Evolutionary conservation across 2,329 filamentous ascomycete genomes (phyloP).

Genomic region (Ceratocystiopsis sp.): DNA sequence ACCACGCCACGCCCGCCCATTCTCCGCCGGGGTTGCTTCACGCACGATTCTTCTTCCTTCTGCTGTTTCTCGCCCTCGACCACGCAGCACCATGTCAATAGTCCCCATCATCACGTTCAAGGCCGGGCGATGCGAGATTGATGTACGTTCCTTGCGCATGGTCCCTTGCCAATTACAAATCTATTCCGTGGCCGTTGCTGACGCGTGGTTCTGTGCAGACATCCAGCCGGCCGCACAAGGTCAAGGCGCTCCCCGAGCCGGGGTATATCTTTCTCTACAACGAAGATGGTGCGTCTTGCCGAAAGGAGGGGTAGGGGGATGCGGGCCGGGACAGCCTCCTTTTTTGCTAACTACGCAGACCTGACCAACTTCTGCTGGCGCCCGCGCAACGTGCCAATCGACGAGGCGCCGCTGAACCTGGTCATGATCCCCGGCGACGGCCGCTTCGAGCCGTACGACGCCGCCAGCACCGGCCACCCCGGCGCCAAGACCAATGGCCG

Average conservation of each 20-base stretch:
- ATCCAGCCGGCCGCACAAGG: constrained; percentile 37
- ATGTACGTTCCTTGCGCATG: constrained; percentile 38
- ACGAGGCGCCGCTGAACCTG: constrained; percentile 69
- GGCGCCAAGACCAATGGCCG: constrained; percentile 63
- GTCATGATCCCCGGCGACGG: constrained; percentile 88
- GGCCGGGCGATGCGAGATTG: constrained; percentile 73
- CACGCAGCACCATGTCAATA: constrained; percentile 48
- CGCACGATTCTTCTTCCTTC: background rate
- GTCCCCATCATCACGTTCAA: constrained; percentile 88
- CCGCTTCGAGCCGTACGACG: constrained; percentile 67
- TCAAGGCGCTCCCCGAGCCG: constrained; percentile 53
- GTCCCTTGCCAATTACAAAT: background rate
- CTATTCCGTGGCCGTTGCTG: background rate
- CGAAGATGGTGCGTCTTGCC: constrained; percentile 50
- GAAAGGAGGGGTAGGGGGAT: constrained; percentile 1
- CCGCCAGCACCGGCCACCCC: constrained; percentile 32
- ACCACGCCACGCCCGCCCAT: background rate
- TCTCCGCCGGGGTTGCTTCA: background rate
- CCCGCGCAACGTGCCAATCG: constrained; percentile 51
- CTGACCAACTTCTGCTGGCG: constrained; percentile 97
- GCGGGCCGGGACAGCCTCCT: background rate
- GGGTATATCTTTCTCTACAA: constrained; percentile 87
- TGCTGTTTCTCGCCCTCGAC: no score
- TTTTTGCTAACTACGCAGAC: constrained; percentile 29
- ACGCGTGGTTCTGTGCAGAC: constrained; percentile 1